phyloP scores from a whole-genome alignment of 164 flowering plant species.

The Vitis cinerea region DNA sequence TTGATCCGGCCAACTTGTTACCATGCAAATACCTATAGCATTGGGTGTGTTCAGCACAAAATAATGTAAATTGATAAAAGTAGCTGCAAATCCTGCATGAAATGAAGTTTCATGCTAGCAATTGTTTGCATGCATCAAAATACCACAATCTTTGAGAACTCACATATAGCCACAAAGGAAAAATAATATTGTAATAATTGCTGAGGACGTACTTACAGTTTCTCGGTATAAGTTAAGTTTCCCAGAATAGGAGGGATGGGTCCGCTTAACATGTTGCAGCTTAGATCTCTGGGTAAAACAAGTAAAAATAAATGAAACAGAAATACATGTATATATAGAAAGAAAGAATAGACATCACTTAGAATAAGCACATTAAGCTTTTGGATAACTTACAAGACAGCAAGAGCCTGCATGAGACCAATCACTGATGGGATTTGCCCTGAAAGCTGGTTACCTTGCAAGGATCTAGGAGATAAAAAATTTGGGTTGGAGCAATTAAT shows the following conservation, averaged over 20 bases:
- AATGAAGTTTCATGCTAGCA: no score
- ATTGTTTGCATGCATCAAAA: no score
- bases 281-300: slow-evolving; percentile 69
- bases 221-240: slow-evolving; percentile 77
- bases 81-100: no score
- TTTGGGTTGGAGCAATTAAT: background rate
- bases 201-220: slow-evolving; percentile 50
- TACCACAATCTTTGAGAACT: no score
- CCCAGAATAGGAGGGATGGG: slow-evolving; percentile 85
- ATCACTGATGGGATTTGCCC: slow-evolving; percentile 88
- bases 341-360: background rate
- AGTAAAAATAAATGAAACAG: background rate
- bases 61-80: background rate
- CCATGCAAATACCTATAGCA: slow-evolving; percentile 77
- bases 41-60: background rate
- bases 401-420: slow-evolving; percentile 99
- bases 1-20: slow-evolving; percentile 75
- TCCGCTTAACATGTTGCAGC: slow-evolving; percentile 80
- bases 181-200: background rate
- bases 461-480: slow-evolving; percentile 46
- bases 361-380: background rate
- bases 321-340: background rate
- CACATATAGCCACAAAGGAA: no score
- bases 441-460: slow-evolving; percentile 80
- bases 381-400: slow-evolving; percentile 78